Evolutionary conservation across 192 early-diverging fungal genomes (phyloP), one percentile per base, ranked within the genome.

Genomic region (Coemansia sp.): DNA sequence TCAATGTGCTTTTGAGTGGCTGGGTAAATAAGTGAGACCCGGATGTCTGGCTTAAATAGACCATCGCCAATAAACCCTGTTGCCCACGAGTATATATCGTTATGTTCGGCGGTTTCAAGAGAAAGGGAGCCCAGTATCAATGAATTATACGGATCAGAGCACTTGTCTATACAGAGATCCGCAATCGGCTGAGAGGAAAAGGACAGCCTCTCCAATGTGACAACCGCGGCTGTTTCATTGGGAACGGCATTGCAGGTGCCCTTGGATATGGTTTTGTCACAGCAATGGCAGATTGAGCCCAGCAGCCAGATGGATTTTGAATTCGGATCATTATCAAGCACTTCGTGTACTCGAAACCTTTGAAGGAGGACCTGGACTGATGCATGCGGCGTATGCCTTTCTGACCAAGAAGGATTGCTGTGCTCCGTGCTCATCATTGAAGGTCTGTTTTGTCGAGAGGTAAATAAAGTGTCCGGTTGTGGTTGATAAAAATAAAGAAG

Each of bases 11-110:
- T 73, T 36, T 86, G 83, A 0, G 88, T 90, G 0, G 89, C 90
- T 41, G 90, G 90, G 32, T 70, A 90, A 10, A 88, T 88, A 13
- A 87, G 60, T 9, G 85, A 85, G 41, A 88, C 78, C 57, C 87
- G 87, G 8, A 87, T 66, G 67, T 89, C 87, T 3, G 86, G 84
- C 18, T 71, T 75, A 48, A 82, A 65, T 40, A 71, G 42, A 12
- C 63, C 60, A 8, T 61, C 61, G 11, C 56, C 32, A 10, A 87
- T 55, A 15, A 72, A 67, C 8, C 85, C 85, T n/a, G 86, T 78
- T 40, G 82, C 84, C 88, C 88, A 89, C 26, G 84, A 77, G 57
- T 92, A 92, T 18, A 92, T 86, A 48, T 90, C 89, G 62, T 92
- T 92, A 18, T 78, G 73, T 12, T 87, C 87, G 1, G 62, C 74